Base-by-base conservation (phyloP, 1,284 basidiomycete species). In the Tremellales sp. region DNA sequence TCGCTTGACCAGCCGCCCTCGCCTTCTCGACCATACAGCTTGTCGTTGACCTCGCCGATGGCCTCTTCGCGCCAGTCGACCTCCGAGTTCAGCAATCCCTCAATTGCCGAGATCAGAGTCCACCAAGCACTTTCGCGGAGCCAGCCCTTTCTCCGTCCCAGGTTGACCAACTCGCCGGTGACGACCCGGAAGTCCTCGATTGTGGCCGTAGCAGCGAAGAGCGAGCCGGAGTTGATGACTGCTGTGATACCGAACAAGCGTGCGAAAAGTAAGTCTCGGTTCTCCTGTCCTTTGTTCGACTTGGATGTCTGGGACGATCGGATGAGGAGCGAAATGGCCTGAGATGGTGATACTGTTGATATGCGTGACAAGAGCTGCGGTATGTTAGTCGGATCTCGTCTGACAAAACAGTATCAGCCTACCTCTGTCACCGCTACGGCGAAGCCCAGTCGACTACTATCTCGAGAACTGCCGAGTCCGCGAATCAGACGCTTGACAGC, bases 381-480 rank as follows among this genome's bases (percentile, higher is more conserved):
- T 27, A 31, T 17, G 33, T 17, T 58, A 31, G 25, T 57, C 45
- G 45, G 49, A 13, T 31, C 22, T 47, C n/a, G 41, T 25, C 37
- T 45, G 7, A 31, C 21, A 12, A 36, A 46, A 37, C 46, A 36
- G 26, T 49, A 40, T 36, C 50, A 40, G 51, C 83, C 57, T 64
- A 92, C 91, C 79, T 97, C 93, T 1, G 94, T 92, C 58, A 98
- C 78, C 17, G 92, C 90, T 39, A 97, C 93, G 7, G 93, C 89
- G 68, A 97, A 98, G 12, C 94, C 94, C 29, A 96, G 76, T 57
- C 94, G 77, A 68, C 90, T 92, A 73, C 88, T 91, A 72, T 97
- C 92, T 57, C 93, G 79, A 2, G 91, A 87, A 72, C 88, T 92
- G 0, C 87, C 90, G 23, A 98, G 78, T 17, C 94, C 94, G 37